Base-by-base conservation (phyloP, 2,329 filamentous ascomycete genomes). In the Alternaria ventricosa region DNA sequence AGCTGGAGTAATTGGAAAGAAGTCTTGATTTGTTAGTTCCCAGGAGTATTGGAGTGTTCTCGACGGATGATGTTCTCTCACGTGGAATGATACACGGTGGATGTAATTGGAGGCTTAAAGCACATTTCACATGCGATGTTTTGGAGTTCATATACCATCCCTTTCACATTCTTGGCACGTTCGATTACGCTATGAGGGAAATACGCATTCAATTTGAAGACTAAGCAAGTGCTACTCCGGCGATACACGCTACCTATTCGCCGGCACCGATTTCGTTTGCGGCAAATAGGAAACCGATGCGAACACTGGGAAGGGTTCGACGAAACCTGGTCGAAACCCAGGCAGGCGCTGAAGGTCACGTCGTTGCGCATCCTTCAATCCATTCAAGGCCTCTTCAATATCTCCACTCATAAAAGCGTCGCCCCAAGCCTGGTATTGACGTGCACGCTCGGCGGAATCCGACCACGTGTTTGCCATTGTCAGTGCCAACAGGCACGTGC, bases 1-100 rank as follows among this genome's bases (percentile, higher is more conserved):
- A 54, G 69, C 68, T 33, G 57, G 28, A 23, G 30, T 22, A 6
- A 20, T 33, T 22, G 41, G 36, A 49, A 57, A 53, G 27, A 45
- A 23, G 22, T 25, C 27, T 36, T 61, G 46, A 61, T 27, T n/a
- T 33, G 41, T 45, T 45, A 3, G 5, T 25, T 47, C 5, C 44
- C 22, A 25, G 22, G 22, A 25, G 22, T 15, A 23, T 47, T 25
- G 22, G 15, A 47, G 22, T 12, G 44, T 23, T 47, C 23, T 15
- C 10, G 9, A 49, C 18, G 9, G 25, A 25, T 10, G 22, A 6
- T 3, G 44, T 25, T 25, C 3, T 6, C 7, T 20, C 4, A n/a
- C 6, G n/a, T 18, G 23, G n/a, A 23, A 10, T 11, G 10, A 25
- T 47, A 47, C 45, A 47, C 12, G 5, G 9, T 28, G 23, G 23